A percentile compares a stretch with the other conserved stretches of the same genome.
phyloP scores from a whole-genome alignment of 352 stramenopile species.

The Phytophthora foliorum region DNA sequence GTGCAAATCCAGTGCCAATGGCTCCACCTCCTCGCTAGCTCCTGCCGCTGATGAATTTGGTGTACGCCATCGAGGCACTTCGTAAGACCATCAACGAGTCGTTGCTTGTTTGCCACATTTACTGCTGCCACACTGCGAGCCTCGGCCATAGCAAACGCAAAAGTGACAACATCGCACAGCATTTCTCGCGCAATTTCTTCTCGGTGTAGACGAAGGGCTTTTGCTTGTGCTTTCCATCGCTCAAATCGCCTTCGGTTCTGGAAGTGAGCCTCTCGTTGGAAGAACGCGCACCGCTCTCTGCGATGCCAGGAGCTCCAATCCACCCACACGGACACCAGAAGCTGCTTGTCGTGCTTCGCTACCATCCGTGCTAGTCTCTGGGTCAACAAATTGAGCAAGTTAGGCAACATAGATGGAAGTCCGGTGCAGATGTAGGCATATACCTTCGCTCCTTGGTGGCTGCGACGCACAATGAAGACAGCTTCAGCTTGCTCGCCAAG shows the following conservation, averaged over 20 bases:
- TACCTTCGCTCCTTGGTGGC: slow-evolving; percentile 18
- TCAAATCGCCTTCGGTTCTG: slow-evolving; percentile 17
- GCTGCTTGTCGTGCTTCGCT: slow-evolving; percentile 7
- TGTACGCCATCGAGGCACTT: neutral
- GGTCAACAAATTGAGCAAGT: neutral
- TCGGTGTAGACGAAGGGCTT: slow-evolving; percentile 8
- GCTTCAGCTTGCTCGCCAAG: slow-evolving; percentile 27
- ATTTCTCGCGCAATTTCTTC: slow-evolving; percentile 15
- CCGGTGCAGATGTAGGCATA: neutral
- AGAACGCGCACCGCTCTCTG: slow-evolving; percentile 11
- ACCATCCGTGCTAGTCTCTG: slow-evolving; percentile 18
- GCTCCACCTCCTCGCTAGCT: slow-evolving; percentile 6
- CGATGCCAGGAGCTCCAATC: slow-evolving; percentile 27
- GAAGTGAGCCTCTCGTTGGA: slow-evolving; percentile 16
- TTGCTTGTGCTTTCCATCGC: slow-evolving; percentile 16
- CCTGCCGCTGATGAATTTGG: slow-evolving; percentile 10
- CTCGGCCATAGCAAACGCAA: neutral
- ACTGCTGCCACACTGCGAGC: neutral
- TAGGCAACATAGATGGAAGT: neutral
- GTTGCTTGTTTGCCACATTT: neutral
- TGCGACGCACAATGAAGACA: slow-evolving; percentile 15
- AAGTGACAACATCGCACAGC: slow-evolving; percentile 5
- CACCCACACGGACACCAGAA: slow-evolving; percentile 27
- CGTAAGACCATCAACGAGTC: slow-evolving; percentile 1
- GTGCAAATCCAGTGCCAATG: slow-evolving; percentile 5